Base-by-base conservation (phyloP, 495 filamentous ascomycete species). In the Letharia lupina region DNA sequence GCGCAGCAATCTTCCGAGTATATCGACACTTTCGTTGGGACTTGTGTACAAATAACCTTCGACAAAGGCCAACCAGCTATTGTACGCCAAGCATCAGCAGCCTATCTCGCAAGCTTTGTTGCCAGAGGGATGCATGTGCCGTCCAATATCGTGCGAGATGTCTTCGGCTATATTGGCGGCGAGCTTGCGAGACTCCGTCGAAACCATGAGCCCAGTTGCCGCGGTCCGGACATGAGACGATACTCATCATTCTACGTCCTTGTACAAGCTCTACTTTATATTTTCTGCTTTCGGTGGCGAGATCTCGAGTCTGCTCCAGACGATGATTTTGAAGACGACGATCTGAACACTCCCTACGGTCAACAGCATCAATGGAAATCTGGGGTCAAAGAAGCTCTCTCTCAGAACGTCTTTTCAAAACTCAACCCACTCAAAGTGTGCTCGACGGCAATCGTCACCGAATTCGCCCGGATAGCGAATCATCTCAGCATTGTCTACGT, bases 251-350 rank as follows among this genome's bases (percentile, higher is more conserved):
- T 95, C 76, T 98, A 99, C 77, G 86, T 88, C 9, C 85, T 90
- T 54, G 84, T 87, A n/a, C 93, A 98, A 74, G 93, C 93, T 8
- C 72, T 92, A 7, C 80, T 91, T 42, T 96, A 97, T 78, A 96
- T 98, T 61, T 99, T 97, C 81, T 99, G 94, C 80, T 99, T 97
- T 81, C 87, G 95, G 48, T 98, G 93, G 93, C 86, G 89, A 47
- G 93, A 97, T 65, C 79, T 99, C 58, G 87, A 90, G 48, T 82
- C 79, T 23, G 83, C 84, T 7, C 77, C 79, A 13, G 79, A 83
- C 23, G 78, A 81, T 42, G 77, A 81, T 54, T 82, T 71, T 16
- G 71, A 83, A 52, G 76, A 80, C 31, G 81, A 84, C 31, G 76
- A 82, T 16, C 70, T 80, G 1, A 85, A 89, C 59, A 75, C 81